These are phyloP conservation scores for Keithomyces neogunnii DNA, from an alignment of 2,329 filamentous ascomycete species.

Conservation along the genomic window DNA sequence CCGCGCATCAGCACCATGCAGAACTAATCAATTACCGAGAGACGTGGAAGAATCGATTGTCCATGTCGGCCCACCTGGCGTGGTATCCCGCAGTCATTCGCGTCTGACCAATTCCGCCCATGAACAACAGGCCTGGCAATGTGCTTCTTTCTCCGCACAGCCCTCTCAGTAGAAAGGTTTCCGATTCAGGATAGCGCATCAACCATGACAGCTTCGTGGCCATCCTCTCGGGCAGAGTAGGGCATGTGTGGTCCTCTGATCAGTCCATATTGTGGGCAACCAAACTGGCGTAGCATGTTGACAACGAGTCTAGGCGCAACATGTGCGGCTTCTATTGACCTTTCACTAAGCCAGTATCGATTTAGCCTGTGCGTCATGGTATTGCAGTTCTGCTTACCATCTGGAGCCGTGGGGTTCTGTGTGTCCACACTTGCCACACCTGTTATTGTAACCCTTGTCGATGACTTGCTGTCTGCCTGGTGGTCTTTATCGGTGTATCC, in stretches of 20 bases:
- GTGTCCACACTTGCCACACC: background rate
- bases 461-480: background rate
- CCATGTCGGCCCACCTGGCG: too few species aligned
- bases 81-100: background rate
- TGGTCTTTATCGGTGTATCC: slow-evolving; percentile 2
- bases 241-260: too few species aligned
- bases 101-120: background rate
- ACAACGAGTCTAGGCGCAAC: too few species aligned
- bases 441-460: background rate
- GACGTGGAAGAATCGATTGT: too few species aligned
- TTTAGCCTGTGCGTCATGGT: too few species aligned
- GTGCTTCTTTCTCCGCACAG: background rate
- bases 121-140: background rate
- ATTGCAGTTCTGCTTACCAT: too few species aligned
- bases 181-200: background rate
- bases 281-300: too few species aligned
- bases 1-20: too few species aligned
- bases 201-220: background rate
- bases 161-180: background rate
- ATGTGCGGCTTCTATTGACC: too few species aligned
- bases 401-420: background rate
- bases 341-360: too few species aligned
- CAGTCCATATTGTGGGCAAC: too few species aligned
- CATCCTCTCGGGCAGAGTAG: background rate
- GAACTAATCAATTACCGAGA: too few species aligned